phyloP scores from a whole-genome alignment of 2,329 filamentous ascomycete species.

The Juglanconis sp. region DNA sequence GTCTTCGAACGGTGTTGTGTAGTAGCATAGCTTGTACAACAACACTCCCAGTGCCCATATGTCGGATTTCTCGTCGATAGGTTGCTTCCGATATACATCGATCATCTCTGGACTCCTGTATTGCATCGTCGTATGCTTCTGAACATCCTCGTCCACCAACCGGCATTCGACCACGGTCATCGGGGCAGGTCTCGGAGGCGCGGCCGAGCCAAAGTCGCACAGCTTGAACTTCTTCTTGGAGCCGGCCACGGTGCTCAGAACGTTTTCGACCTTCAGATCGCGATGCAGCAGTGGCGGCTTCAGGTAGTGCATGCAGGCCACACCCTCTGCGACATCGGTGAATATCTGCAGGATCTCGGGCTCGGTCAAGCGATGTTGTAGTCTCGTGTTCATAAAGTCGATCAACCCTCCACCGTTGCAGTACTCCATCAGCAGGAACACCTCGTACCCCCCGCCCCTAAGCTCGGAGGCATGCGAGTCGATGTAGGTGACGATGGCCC shows the following conservation, averaged over 20 bases:
- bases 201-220: slow-evolving; percentile 95
- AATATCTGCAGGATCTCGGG: slow-evolving; percentile 98
- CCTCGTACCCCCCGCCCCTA: slow-evolving; percentile 90
- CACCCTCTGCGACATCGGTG: slow-evolving; percentile 89
- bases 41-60: slow-evolving; percentile 96
- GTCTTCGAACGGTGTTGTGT: slow-evolving; percentile 97
- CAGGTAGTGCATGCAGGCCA: slow-evolving; percentile 98
- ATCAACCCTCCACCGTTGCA: slow-evolving; percentile 93
- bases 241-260: slow-evolving; percentile 73
- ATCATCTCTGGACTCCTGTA: slow-evolving; percentile 99
- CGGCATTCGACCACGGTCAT: slow-evolving; percentile 85
- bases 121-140: slow-evolving; percentile 94
- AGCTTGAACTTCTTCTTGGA: slow-evolving; percentile 82
- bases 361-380: slow-evolving; percentile 95
- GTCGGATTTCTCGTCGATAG: slow-evolving; percentile 97
- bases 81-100: slow-evolving; percentile 92
- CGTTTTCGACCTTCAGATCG: slow-evolving; percentile 97
- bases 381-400: slow-evolving; percentile 98
- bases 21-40: slow-evolving; percentile 97
- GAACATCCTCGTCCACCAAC: slow-evolving; percentile 92
- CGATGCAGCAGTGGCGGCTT: slow-evolving; percentile 89
- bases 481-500: slow-evolving; percentile 94
- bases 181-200: slow-evolving; percentile 78
- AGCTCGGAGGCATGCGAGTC: slow-evolving; percentile 97
- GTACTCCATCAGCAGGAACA: slow-evolving; percentile 97